Conservation (phyloP, 306 rosid genomes). For the Vigna unguiculata region DNA sequence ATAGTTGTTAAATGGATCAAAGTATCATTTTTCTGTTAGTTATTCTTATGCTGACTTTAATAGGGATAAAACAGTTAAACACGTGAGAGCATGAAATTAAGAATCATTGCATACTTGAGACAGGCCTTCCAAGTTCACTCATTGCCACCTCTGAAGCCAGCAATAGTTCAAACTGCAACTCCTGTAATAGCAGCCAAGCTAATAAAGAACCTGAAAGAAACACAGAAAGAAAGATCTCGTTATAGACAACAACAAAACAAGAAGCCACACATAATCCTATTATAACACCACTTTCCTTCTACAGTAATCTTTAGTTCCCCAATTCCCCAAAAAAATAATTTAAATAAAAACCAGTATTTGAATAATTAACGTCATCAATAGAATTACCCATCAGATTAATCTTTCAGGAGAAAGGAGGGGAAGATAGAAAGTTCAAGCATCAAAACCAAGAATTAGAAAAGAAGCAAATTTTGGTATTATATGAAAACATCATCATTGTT, state of each 20-base stretch:
- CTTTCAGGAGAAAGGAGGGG: background rate
- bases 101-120: constrained; percentile 63
- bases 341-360: background rate
- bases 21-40: too few relatives aligned
- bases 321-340: background rate
- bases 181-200: constrained; percentile 35
- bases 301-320: constrained; percentile 1
- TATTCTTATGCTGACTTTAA: background rate
- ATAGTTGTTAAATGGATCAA: too few relatives aligned
- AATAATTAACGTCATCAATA: background rate
- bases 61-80: constrained; percentile 25
- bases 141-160: constrained; percentile 48
- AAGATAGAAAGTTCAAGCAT: background rate
- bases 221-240: constrained; percentile 9
- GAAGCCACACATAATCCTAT: constrained; percentile 6
- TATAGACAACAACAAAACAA: constrained; percentile 31
- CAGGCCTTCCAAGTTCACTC: constrained; percentile 67
- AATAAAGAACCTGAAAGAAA: constrained; percentile 39
- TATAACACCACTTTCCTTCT: constrained; percentile 1
- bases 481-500: background rate
- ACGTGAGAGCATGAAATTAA: background rate
- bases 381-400: constrained; percentile 25
- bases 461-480: background rate
- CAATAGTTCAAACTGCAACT: constrained; percentile 45
- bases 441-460: background rate